These are phyloP conservation scores for Bolboschoenus planiculmis DNA, from an alignment of 176 grass and related monocot species.

Conservation along the genomic window DNA sequence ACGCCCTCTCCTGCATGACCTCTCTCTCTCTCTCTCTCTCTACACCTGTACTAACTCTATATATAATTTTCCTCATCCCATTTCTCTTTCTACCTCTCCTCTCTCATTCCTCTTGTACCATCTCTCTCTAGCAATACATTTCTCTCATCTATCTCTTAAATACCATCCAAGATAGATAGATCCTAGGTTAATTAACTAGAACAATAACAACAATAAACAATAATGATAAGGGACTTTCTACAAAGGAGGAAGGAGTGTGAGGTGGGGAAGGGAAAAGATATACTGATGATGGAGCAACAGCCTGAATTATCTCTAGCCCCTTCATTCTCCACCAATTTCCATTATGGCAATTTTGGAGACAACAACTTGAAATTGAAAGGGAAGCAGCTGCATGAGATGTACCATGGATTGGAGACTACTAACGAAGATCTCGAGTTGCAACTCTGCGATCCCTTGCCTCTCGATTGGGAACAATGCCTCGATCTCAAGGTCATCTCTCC, in stretches of 20 bases:
- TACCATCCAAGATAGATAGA: background rate
- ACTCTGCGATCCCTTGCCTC: constrained; percentile 34
- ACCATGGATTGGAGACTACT: background rate
- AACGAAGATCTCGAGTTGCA: constrained; percentile 28
- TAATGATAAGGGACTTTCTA: constrained; percentile 30
- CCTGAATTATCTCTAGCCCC: constrained; percentile 31
- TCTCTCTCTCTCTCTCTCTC: constrained; percentile 13
- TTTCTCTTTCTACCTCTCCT: background rate
- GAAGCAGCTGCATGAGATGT: constrained; percentile 20
- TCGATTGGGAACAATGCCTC: constrained; percentile 39
- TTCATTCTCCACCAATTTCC: constrained; percentile 17
- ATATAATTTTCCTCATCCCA: constrained; percentile 16
- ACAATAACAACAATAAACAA: background rate
- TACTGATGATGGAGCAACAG: constrained; percentile 23
- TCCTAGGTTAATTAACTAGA: background rate
- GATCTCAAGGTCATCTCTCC: constrained; percentile 30
- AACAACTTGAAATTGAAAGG: background rate
- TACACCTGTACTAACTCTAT: constrained; percentile 8
- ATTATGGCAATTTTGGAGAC: background rate
- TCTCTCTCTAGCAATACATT: background rate
- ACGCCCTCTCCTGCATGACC: constrained; percentile 37
- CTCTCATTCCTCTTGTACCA: background rate
- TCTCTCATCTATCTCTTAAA: background rate
- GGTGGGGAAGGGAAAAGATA: background rate
- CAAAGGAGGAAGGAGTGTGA: constrained; percentile 21